Evolutionary conservation across 1,284 basidiomycete species (phyloP).

Genomic region (Ustilago loliicola): DNA sequence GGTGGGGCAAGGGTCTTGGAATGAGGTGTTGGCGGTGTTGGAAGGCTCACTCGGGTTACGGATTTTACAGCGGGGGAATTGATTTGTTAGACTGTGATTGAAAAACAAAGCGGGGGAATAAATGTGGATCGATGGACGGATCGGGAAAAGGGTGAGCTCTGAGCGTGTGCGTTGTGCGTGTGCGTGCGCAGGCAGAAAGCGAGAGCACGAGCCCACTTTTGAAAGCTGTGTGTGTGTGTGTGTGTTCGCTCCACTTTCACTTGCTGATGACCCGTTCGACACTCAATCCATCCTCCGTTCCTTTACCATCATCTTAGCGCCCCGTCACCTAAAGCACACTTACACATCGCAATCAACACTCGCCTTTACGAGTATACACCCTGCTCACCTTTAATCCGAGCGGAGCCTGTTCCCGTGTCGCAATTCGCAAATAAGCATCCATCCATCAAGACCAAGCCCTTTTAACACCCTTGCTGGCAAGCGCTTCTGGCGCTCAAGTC

Average conservation of each 20-base stretch:
- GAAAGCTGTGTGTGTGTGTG: not conserved
- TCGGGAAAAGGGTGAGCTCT: not conserved
- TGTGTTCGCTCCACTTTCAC: not conserved
- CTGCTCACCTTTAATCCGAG: too few species aligned
- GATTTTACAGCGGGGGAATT: not conserved
- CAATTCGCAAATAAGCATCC: not conserved
- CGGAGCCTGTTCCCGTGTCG: too few species aligned
- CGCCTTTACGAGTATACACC: not conserved
- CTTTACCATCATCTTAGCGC: not conserved
- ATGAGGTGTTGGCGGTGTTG: constrained; percentile 2
- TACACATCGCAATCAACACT: not conserved
- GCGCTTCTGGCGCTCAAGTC: not conserved
- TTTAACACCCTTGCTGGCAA: not conserved
- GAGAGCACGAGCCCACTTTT: constrained; percentile 5
- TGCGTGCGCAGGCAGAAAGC: not conserved
- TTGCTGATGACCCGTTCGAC: not conserved
- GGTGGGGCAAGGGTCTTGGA: not conserved
- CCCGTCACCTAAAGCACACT: not conserved
- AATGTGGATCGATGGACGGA: constrained; percentile 12
- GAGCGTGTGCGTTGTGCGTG: not conserved
- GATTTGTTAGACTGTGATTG: not conserved
- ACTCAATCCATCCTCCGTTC: not conserved
- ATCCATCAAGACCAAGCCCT: not conserved
- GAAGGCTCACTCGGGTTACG: constrained; percentile 4
- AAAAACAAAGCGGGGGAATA: not conserved